Evolutionary conservation across 2,329 filamentous ascomycete genomes (phyloP), one percentile per base, ranked within the genome.

Genomic region (Cladosporium sp.): DNA sequence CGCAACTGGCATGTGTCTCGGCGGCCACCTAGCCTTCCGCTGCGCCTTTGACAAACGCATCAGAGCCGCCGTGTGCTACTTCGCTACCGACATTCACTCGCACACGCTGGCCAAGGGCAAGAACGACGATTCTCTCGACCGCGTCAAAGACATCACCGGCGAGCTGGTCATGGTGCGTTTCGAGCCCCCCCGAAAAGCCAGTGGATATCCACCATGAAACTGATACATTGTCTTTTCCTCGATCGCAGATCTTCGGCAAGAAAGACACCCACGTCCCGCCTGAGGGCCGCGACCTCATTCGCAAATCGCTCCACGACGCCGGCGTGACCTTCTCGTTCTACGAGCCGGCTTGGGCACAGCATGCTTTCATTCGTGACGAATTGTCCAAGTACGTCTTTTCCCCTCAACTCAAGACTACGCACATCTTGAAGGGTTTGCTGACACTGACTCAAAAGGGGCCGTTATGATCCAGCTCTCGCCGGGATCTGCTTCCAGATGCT

Each of bases 311-410:
- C 67, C 86, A 92, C 67, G 90, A 90, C 20, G 84, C 86, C 5
- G 88, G 88, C 9, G 82, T 88, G 5, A 80, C 82, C 9, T 92
- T 93, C 69, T 88, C 85, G 70, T 96, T 90, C 72, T 91, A 94
- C 75, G 92, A 97, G 76, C 86, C 89, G 64, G 89, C 90, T n/a
- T 93, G 90, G 85, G 92, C 92, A 3, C 92, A 96, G 74, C 92
- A 96, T 77, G 92, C 92, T 5, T 97, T 97, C 71, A 95, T 97
- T 72, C 83, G 92, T 17, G 92, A 97, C 69, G 92, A 97, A 78
- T 79, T 94, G 60, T 66, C 56, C 92, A 59, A 59, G 54, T 56
- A 49, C 9, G 42, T 47, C n/a, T 22, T 8, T 15, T 19, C 39
- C 6, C 25, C 6, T 25, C 25, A 25, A 25, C 25, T 25, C 25